Base-by-base conservation (phyloP, 345 rosid species). In the Aegle marmelos region DNA sequence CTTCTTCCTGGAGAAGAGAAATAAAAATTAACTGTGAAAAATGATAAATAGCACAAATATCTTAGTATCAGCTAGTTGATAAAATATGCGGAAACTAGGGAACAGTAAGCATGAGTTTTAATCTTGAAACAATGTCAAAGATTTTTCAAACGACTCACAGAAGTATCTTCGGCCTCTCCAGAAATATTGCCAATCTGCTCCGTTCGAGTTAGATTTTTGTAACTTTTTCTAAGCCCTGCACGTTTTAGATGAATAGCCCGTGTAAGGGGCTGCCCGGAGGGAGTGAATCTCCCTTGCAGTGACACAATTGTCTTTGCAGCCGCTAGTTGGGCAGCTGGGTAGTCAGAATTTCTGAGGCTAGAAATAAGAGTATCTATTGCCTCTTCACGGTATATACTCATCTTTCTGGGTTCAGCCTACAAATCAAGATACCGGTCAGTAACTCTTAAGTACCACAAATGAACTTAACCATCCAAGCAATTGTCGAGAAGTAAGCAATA, bases 341-440 rank as follows among this genome's bases (percentile, higher is more conserved):
- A 82, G 33, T 87, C 90, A 14, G 86, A 80, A 21, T 88, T 83
- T 74, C 84, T 80, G 70, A 91, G 93, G 86, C 91, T 82, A 45
- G 88, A 80, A 78, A 91, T 86, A 50, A 91, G 88, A 27, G 85
- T 73, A 73, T 90, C 95, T n/a, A 90, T 83, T 31, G 95, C 93
- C 77, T 91, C 95, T 82, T 91, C 95, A 17, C 95, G 84, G 72
- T 87, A 90, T 28, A 91, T 91, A 69, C 95, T 91, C 92, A 90
- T 90, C 84, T 90, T 89, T 79, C 92, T 86, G 9, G 95, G 95
- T 74, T 88, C 92, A 75, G 82, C 88, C 95, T 91, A 54, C 70
- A 86, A 70, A 79, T 11, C 74, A 79, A 80, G 37, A 34, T 64
- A 68, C 36, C 24, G 9, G 14, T 37, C 27, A 71, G 68, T 36